Conservation (phyloP, 331 rosid species). For the Malus hybrid region DNA sequence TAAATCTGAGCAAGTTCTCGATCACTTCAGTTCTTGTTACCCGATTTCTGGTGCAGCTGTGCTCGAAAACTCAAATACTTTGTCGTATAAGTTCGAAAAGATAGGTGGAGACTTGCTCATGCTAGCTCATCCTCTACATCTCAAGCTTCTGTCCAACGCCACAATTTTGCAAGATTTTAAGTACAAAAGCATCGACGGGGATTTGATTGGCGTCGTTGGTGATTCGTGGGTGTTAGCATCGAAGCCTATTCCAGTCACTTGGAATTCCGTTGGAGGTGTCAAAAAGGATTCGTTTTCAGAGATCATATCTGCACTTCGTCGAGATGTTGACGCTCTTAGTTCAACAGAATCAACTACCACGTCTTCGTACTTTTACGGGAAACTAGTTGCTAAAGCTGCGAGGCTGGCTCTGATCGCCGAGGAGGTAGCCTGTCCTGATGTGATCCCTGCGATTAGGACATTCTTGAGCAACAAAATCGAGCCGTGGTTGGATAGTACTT, state of each 20-base stretch:
- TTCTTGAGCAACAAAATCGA: neutral
- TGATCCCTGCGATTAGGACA: neutral
- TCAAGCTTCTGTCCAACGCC: neutral
- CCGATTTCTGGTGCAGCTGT: neutral
- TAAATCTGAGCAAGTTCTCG: neutral
- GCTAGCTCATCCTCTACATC: neutral
- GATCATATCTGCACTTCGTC: neutral
- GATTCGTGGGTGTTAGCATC: neutral
- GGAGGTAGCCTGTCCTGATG: neutral
- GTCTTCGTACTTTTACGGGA: neutral
- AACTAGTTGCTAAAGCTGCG: neutral
- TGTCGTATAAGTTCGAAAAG: neutral
- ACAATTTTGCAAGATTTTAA: too few relatives aligned
- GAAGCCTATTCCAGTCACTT: neutral
- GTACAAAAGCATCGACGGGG: neutral
- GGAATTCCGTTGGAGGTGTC: neutral
- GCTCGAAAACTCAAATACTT: neutral
- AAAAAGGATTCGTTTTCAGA: neutral
- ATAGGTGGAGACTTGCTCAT: neutral
- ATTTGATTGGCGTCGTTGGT: neutral
- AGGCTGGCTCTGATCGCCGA: neutral
- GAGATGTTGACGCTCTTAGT: neutral
- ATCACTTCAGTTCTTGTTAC: neutral
- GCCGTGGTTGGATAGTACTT: neutral
- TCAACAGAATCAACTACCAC: neutral